These are phyloP conservation scores for sunflower (Helianthus annuus) DNA, from an alignment of 129 eudicot species.

Conservation along the genomic window DNA sequence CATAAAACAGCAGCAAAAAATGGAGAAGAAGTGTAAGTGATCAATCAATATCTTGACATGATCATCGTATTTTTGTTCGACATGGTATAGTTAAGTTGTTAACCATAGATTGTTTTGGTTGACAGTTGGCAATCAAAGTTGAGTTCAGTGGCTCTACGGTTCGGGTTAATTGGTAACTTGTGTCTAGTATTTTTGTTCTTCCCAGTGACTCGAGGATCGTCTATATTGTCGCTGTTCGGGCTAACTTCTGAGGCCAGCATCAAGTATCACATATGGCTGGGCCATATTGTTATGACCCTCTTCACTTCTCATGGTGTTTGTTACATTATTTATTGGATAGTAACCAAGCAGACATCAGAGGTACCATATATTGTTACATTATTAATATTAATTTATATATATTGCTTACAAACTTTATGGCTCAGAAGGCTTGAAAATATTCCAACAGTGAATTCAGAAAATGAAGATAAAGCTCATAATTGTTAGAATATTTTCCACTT, in stretches of 20 bases:
- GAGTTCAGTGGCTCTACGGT: slow-evolving; percentile 51
- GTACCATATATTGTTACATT: slow-evolving; percentile 33
- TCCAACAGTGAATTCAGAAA: slow-evolving; percentile 24
- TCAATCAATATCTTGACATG: background rate
- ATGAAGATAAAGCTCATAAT: slow-evolving; percentile 10
- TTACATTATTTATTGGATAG: slow-evolving; percentile 63
- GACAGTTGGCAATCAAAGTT: slow-evolving; percentile 71
- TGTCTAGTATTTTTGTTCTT: slow-evolving; percentile 65
- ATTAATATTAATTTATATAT: background rate
- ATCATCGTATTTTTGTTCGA: background rate
- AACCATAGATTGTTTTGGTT: slow-evolving; percentile 1
- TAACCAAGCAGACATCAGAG: slow-evolving; percentile 52
- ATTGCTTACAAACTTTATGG: background rate
- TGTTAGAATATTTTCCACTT: slow-evolving; percentile 24
- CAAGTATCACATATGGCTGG: slow-evolving; percentile 92
- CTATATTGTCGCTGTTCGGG: slow-evolving; percentile 61
- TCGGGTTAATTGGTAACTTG: slow-evolving; percentile 70
- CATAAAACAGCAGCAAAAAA: slow-evolving; percentile 41
- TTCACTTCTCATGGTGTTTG: slow-evolving; percentile 83
- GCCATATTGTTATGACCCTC: slow-evolving; percentile 61
- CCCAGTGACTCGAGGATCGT: slow-evolving; percentile 86
- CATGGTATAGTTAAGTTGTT: background rate
- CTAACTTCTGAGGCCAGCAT: slow-evolving; percentile 76
- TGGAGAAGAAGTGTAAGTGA: slow-evolving; percentile 61
- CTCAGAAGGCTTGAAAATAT: slow-evolving; percentile 9